A percentile compares a stretch with the other conserved stretches of the same genome.
Conservation (phyloP, 768 basidiomycete species). For the Suillus lakei region DNA sequence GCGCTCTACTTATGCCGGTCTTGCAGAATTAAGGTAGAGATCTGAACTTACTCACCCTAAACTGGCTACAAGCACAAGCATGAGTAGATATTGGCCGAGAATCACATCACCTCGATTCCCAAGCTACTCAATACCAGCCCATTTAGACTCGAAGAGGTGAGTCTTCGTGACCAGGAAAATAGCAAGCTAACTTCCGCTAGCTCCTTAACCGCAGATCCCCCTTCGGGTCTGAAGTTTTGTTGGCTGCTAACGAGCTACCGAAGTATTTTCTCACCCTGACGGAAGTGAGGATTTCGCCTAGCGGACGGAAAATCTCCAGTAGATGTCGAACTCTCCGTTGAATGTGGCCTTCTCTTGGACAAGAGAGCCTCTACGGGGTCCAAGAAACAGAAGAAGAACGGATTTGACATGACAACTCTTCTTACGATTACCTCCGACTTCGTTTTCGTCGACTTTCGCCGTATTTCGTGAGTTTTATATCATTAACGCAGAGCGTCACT, state of each 20-base stretch:
- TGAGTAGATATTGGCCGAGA: constrained; percentile 71
- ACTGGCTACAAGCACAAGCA: constrained; percentile 7
- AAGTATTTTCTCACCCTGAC: constrained; percentile 59
- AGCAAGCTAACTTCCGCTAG: constrained; percentile 39
- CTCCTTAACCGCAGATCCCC: constrained; percentile 75
- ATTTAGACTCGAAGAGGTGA: constrained; percentile 65
- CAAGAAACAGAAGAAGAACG: constrained; percentile 51
- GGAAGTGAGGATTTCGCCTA: constrained; percentile 47
- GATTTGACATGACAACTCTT: constrained; percentile 68
- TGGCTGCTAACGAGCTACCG: constrained; percentile 66
- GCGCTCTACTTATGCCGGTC: constrained; percentile 2
- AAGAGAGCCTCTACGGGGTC: constrained; percentile 38
- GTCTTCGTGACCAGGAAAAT: background rate
- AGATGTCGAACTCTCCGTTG: constrained; percentile 57
- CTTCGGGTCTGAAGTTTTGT: constrained; percentile 74
- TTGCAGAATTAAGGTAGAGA: constrained; percentile 29
- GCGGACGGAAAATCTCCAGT: constrained; percentile 57
- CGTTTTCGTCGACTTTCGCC: constrained; percentile 77
- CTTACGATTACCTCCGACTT: constrained; percentile 78
- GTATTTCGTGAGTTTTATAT: constrained; percentile 61
- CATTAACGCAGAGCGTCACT: constrained; percentile 5
- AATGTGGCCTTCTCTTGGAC: constrained; percentile 54
- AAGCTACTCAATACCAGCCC: constrained; percentile 60
- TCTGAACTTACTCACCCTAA: background rate
- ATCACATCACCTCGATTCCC: constrained; percentile 69